These are phyloP conservation scores for Hibiscus trionum DNA, from an alignment of 345 rosid species.

Conservation along the genomic window DNA sequence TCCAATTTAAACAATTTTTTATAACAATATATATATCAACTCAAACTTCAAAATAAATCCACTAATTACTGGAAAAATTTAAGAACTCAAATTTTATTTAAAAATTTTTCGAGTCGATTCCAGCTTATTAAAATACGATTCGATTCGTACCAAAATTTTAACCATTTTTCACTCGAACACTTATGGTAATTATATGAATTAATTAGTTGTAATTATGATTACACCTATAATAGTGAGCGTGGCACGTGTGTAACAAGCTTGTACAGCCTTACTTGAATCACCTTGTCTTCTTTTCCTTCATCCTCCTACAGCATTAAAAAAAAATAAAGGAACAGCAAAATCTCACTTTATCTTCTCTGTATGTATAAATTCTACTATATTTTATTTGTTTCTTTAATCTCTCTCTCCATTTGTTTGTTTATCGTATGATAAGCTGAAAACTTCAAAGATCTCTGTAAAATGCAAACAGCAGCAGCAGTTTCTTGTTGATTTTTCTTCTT, in stretches of 20 bases:
- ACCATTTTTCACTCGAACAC: rapidly evolving
- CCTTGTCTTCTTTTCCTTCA: not conserved
- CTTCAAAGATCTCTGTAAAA: not conserved
- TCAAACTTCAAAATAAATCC: too few relatives aligned
- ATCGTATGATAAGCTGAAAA: not conserved
- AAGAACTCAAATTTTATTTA: too few relatives aligned
- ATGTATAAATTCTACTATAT: not conserved
- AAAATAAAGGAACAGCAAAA: not conserved
- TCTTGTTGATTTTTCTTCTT: not conserved
- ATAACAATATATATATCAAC: too few relatives aligned
- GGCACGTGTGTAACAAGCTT: conserved; percentile 10
- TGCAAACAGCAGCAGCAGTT: not conserved
- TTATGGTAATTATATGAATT: too few relatives aligned
- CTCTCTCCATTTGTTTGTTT: not conserved
- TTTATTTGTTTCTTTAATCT: not conserved
- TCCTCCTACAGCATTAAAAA: not conserved
- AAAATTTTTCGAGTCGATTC: too few relatives aligned
- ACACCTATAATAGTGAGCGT: not conserved
- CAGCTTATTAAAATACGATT: too few relatives aligned
- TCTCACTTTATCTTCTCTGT: not conserved
- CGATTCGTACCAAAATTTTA: too few relatives aligned
- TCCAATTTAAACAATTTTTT: too few relatives aligned
- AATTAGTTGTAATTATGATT: too few relatives aligned
- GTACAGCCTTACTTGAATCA: conserved; percentile 9
- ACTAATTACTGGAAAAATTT: too few relatives aligned